Evolutionary conservation across 352 stramenopile genomes (phyloP).

Genomic region (Phytophthora palmivora): DNA sequence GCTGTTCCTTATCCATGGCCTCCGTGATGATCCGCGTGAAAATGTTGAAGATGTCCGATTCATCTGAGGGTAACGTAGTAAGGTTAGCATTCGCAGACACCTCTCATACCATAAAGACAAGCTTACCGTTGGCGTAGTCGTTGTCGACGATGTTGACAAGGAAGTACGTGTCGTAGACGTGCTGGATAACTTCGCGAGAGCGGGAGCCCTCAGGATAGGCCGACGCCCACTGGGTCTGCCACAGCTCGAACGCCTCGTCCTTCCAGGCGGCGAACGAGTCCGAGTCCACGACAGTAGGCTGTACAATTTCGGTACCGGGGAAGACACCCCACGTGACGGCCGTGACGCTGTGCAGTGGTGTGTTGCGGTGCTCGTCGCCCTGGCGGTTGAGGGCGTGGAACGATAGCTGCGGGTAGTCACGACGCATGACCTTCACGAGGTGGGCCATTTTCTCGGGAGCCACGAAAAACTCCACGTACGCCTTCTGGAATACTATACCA

Average conservation of each 20-base stretch:
- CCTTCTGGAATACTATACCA: slow-evolving; percentile 98
- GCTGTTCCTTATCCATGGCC: slow-evolving; percentile 79
- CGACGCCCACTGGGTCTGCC: slow-evolving; percentile 97
- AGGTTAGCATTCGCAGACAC: slow-evolving; percentile 12
- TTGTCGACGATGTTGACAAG: slow-evolving; percentile 99
- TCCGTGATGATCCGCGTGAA: slow-evolving; percentile 87
- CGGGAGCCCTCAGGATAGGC: slow-evolving; percentile 92
- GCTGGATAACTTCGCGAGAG: slow-evolving; percentile 64
- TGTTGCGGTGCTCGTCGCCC: slow-evolving; percentile 81
- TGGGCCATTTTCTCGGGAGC: slow-evolving; percentile 82
- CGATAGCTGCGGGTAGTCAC: slow-evolving; percentile 78
- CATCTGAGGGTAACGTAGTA: slow-evolving; percentile 42
- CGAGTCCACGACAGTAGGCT: slow-evolving; percentile 97
- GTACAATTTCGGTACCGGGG: slow-evolving; percentile 93
- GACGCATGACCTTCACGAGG: slow-evolving; percentile 59
- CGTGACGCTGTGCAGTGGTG: slow-evolving; percentile 87
- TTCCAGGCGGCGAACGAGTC: slow-evolving; percentile 95
- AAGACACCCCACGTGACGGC: slow-evolving; percentile 99
- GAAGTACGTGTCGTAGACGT: slow-evolving; percentile 96
- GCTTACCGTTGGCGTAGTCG: slow-evolving; percentile 90
- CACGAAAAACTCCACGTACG: slow-evolving; percentile 98
- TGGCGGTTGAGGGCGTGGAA: slow-evolving; percentile 79
- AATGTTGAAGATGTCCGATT: slow-evolving; percentile 85
- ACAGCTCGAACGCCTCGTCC: slow-evolving; percentile 98
- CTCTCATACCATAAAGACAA: neutral